Conservation (phyloP, 306 rosid genomes). For the Delonix regia region DNA sequence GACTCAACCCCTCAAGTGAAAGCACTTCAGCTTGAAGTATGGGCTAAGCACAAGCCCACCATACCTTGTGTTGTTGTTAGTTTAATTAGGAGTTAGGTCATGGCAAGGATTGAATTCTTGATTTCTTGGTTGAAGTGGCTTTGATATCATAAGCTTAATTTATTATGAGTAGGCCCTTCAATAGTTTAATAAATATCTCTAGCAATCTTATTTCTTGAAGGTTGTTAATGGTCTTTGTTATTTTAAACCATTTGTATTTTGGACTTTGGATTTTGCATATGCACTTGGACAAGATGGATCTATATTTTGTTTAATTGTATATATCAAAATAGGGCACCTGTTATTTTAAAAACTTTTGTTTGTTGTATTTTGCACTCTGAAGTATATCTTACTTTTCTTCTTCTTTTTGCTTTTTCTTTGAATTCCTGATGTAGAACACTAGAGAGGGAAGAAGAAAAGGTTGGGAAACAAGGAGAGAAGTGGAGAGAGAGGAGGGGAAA, state of each 20-base stretch:
- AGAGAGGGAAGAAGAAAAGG: too few species aligned
- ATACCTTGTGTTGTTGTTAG: neutral
- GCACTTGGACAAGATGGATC: slow-evolving; percentile 20
- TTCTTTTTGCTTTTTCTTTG: too few species aligned
- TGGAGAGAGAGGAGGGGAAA: too few species aligned
- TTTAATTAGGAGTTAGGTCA: neutral
- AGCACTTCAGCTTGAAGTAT: neutral
- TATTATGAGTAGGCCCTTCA: too few species aligned
- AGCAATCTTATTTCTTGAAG: slow-evolving; percentile 10
- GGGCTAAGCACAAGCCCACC: neutral
- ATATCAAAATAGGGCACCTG: slow-evolving; percentile 2
- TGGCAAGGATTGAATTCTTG: neutral
- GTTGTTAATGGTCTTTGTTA: slow-evolving; percentile 19
- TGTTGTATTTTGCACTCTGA: slow-evolving; percentile 19
- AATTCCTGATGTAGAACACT: too few species aligned
- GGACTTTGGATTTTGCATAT: slow-evolving; percentile 11
- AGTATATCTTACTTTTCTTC: slow-evolving; percentile 3
- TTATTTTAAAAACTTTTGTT: slow-evolving; percentile 16
- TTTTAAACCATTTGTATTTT: slow-evolving; percentile 16
- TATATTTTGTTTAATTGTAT: slow-evolving; percentile 13
- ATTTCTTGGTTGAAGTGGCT: neutral
- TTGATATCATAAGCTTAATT: neutral
- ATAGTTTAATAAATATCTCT: neutral
- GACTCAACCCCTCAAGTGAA: neutral
- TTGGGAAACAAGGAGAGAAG: too few species aligned